These are phyloP conservation scores for Pichia sp. DNA, from an alignment of 1,139 yeast species.

Conservation along the genomic window DNA sequence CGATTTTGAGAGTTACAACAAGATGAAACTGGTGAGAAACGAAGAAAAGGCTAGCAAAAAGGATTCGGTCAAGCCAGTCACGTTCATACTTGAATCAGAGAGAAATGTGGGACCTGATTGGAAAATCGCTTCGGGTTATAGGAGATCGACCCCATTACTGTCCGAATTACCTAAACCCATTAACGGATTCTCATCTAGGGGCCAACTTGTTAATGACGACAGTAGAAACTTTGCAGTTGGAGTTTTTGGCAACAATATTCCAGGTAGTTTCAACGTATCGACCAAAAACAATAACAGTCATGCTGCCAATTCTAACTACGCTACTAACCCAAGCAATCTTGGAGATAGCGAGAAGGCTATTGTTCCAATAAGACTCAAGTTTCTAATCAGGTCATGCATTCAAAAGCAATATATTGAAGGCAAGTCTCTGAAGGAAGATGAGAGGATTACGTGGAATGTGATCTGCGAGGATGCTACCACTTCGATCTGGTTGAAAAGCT, in stretches of 20 bases:
- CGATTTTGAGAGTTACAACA: constrained; percentile 24
- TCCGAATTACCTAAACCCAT: constrained; percentile 41
- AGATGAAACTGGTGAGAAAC: constrained; percentile 5
- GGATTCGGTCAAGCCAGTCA: constrained; percentile 22
- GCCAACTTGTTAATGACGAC: constrained; percentile 14
- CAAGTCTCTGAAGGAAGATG: constrained; percentile 11
- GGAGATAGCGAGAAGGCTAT: constrained; percentile 34
- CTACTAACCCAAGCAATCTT: not conserved
- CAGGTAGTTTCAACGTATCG: constrained; percentile 17
- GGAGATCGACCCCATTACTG: constrained; percentile 41
- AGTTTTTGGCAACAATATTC: constrained; percentile 22
- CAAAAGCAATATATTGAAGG: constrained; percentile 42
- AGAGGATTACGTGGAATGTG: constrained; percentile 43
- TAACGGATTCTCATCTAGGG: constrained; percentile 15
- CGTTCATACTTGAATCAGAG: constrained; percentile 31
- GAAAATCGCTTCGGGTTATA: constrained; percentile 44
- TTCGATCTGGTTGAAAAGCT: constrained; percentile 52
- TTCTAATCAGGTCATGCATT: constrained; percentile 48
- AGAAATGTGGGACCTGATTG: constrained; percentile 46
- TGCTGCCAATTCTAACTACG: not conserved
- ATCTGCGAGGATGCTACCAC: constrained; percentile 54
- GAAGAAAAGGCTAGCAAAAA: not conserved
- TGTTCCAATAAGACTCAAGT: constrained; percentile 47
- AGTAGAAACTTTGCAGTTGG: constrained; percentile 19
- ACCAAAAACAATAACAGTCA: not conserved